phyloP scores from a whole-genome alignment of 2,329 filamentous ascomycete species.

The Arthroderma sp. region DNA sequence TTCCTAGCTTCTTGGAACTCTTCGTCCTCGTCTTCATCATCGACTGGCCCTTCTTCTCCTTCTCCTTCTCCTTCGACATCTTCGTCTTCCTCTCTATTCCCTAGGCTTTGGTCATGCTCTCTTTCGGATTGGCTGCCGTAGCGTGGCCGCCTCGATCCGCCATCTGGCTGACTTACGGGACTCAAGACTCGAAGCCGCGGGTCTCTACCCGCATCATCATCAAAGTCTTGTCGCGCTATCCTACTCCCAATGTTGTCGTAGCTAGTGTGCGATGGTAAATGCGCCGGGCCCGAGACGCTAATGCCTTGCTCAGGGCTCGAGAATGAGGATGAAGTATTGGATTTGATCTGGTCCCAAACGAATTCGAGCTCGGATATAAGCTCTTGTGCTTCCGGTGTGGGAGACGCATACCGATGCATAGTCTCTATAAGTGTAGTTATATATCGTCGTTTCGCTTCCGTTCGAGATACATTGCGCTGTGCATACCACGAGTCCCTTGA shows the following conservation, averaged over 20 bases:
- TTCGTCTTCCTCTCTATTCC: conserved; percentile 39
- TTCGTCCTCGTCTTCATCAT: conserved; percentile 26
- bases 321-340: conserved; percentile 58
- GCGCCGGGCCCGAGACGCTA: conserved; percentile 19
- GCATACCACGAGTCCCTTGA: conserved; percentile 82
- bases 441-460: conserved; percentile 87
- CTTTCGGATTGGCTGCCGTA: conserved; percentile 26
- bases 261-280: conserved; percentile 25
- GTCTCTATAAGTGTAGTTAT: conserved; percentile 90
- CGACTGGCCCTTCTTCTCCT: conserved; percentile 18
- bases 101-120: conserved; percentile 38
- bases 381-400: conserved; percentile 69
- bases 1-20: conserved; percentile 15
- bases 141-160: conserved; percentile 34
- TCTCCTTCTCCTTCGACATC: conserved; percentile 33
- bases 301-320: conserved; percentile 23
- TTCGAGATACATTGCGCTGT: conserved; percentile 69
- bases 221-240: conserved; percentile 21
- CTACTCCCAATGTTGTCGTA: conserved; percentile 29
- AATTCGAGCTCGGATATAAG: conserved; percentile 94
- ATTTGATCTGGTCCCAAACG: conserved; percentile 96
- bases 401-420: conserved; percentile 87
- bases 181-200: conserved; percentile 59
- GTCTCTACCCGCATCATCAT: conserved; percentile 38
- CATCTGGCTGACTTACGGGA: conserved; percentile 76